phyloP scores from a whole-genome alignment of 2,329 filamentous ascomycete genomes.

The Trichophyton simii region DNA sequence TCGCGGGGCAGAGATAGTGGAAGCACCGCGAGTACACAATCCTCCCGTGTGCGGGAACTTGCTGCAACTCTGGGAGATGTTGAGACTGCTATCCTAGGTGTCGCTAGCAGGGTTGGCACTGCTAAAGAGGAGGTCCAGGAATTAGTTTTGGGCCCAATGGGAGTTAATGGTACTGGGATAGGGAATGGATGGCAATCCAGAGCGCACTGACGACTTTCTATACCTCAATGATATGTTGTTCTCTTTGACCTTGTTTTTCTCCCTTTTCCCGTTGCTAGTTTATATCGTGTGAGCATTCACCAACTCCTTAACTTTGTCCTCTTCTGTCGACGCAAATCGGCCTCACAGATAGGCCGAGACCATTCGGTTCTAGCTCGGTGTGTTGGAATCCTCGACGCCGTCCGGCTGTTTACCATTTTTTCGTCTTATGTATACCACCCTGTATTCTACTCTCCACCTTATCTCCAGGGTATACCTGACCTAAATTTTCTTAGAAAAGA shows the following conservation, averaged over 20 bases:
- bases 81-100: conserved; percentile 51
- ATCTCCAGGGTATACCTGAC: no score
- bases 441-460: no score
- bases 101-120: conserved; percentile 48
- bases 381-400: background rate
- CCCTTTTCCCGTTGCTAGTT: background rate
- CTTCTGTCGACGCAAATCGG: background rate
- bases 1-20: conserved; percentile 30
- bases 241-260: background rate
- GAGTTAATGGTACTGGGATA: conserved; percentile 3
- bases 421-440: no score
- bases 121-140: conserved; percentile 50
- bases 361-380: background rate
- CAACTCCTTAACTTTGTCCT: background rate
- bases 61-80: conserved; percentile 52
- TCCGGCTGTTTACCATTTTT: no score
- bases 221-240: background rate
- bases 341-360: background rate
- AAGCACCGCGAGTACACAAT: conserved; percentile 31
- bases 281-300: background rate
- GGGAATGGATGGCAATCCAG: conserved; percentile 10
- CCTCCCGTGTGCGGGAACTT: conserved; percentile 34
- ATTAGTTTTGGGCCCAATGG: conserved; percentile 36
- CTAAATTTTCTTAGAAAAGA: no score
- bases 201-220: background rate